Base-by-base conservation (phyloP, 768 basidiomycete species). In the Boletus subparvulus region DNA sequence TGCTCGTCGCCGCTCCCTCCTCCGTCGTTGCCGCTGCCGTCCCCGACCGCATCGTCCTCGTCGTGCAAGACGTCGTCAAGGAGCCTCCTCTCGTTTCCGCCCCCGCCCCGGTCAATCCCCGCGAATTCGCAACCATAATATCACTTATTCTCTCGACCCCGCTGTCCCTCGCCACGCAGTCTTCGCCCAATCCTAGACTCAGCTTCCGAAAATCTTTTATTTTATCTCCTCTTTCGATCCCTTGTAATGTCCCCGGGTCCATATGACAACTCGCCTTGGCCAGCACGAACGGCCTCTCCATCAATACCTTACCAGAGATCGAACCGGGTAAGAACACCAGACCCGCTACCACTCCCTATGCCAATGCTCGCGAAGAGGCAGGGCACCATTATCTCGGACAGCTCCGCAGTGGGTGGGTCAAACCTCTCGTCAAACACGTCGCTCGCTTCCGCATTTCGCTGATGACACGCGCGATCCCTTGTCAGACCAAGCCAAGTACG, bases 251-350 rank as follows among this genome's bases (percentile, higher is more conserved):
- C 72, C 43, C 58, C 71, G 44, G 65, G 69, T 56, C 64, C 71
- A 16, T 67, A 65, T 21, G 57, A 71, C 62, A 65, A 72, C 54
- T 66, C 61, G 45, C 79, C 74, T 49, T 81, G 80, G 80, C 83
- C 83, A 36, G 58, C 56, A 12, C 73, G 67, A 67, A 84, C 82
- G 0, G 53, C 73, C 14, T 33, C 63, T 13, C 67, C 72, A n/a
- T 66, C 73, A 58, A 58, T 66, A 58, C 53, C 66, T 32, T 45
- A 56, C 46, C 42, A 58, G 56, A 73, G 71, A 69, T 74, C 74
- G 62, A 73, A 73, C 58, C 64, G 62, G 54, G 59, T 67, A 60
- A 44, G 46, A 19, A 41, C 63, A 59, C 74, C 80, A 49, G 66
- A 72, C 73, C 52, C 61, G 70, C 67, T 21, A 6, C 58, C 69